Evolutionary conservation across 768 basidiomycete genomes (phyloP).

Genomic region (Mrakia gelida): DNA sequence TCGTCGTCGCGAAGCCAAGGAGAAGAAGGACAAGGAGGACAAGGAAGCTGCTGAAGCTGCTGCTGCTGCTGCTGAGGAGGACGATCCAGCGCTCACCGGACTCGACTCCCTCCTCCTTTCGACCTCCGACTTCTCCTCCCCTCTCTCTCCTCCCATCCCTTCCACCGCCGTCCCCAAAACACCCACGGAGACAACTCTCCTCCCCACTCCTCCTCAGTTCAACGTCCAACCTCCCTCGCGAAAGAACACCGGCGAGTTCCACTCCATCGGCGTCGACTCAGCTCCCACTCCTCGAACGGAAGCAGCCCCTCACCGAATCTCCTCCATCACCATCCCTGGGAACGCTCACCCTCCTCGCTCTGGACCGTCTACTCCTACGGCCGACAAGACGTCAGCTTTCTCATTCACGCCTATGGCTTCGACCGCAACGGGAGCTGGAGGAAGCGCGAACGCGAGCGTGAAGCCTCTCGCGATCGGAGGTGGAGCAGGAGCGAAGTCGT

Average conservation of each 20-base stretch:
- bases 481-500: not conserved
- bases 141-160: not conserved
- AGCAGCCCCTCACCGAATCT: not conserved
- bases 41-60: conserved; percentile 12
- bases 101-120: not conserved
- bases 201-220: not conserved
- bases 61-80: not conserved
- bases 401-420: not conserved
- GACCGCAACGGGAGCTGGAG: not conserved
- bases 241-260: not conserved
- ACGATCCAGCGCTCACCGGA: not conserved
- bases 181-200: not conserved
- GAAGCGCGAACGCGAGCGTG: not conserved
- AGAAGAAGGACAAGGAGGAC: conserved; percentile 20
- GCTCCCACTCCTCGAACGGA: not conserved
- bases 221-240: not conserved
- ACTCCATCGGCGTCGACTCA: not conserved
- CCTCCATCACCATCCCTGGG: not conserved
- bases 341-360: too few relatives aligned
- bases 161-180: not conserved
- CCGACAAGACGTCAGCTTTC: not conserved
- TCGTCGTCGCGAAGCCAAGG: conserved; percentile 21
- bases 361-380: not conserved
- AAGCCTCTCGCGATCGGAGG: conserved; percentile 8
- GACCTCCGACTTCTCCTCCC: not conserved